Percentiles rank a stretch among this genome's conserved stretches.
Conservation (phyloP, 495 filamentous ascomycete species). For the Saxispiralis lemnorum region DNA sequence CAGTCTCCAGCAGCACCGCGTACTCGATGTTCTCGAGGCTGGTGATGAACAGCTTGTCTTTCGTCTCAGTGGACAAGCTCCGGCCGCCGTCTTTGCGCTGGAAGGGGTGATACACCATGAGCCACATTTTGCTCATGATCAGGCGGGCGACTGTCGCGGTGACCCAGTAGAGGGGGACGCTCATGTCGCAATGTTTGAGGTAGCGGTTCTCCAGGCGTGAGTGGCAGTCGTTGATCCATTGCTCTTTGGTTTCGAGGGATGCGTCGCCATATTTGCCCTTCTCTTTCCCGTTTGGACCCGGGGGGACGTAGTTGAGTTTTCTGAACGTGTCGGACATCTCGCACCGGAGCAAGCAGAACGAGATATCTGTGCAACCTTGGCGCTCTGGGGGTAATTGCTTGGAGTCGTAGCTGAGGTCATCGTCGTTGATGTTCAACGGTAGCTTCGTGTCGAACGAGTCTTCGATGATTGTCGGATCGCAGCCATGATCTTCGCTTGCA, state of each 20-base stretch:
- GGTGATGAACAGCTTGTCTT: constrained; percentile 55
- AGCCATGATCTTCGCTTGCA: constrained; percentile 70
- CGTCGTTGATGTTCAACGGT: constrained; percentile 54
- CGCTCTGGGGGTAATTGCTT: constrained; percentile 40
- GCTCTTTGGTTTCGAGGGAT: constrained; percentile 37
- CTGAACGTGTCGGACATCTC: constrained; percentile 27
- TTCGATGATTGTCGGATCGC: constrained; percentile 54
- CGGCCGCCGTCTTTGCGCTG: constrained; percentile 24
- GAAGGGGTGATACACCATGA: constrained; percentile 44
- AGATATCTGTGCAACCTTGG: constrained; percentile 51
- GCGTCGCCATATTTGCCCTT: constrained; percentile 25
- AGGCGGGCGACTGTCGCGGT: constrained; percentile 50
- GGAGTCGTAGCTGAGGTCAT: constrained; percentile 51
- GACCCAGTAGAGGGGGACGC: constrained; percentile 48
- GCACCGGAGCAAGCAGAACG: constrained; percentile 45
- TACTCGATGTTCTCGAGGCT: constrained; percentile 65
- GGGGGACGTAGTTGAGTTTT: constrained; percentile 25
- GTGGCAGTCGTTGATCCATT: constrained; percentile 45
- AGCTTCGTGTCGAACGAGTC: constrained; percentile 47
- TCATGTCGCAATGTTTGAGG: constrained; percentile 41
- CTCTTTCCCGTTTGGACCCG: constrained; percentile 23
- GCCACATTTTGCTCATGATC: constrained; percentile 51
- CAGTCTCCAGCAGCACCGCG: constrained; percentile 41
- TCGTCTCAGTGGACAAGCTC: constrained; percentile 36
- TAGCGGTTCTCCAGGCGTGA: constrained; percentile 49